These are phyloP conservation scores for Mycena citricolor DNA, from an alignment of 1,284 basidiomycete species.

Conservation along the genomic window DNA sequence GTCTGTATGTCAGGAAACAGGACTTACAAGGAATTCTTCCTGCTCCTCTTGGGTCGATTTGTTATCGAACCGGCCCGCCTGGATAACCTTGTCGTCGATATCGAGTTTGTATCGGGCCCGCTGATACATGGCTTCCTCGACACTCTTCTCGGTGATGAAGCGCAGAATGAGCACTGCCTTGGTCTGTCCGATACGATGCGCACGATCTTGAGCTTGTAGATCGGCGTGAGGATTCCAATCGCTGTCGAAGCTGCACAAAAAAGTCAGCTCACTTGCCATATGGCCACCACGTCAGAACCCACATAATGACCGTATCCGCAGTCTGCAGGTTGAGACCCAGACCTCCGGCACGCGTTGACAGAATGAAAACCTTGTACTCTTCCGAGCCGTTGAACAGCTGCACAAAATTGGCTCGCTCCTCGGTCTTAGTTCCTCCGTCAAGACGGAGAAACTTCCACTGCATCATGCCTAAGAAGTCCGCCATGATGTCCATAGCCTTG, in stretches of 20 bases:
- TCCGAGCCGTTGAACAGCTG: conserved; percentile 89
- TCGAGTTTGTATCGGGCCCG: conserved; percentile 96
- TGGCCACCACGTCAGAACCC: conserved; percentile 40
- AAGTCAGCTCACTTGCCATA: too few relatives aligned
- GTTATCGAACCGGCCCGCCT: conserved; percentile 99
- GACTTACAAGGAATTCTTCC: conserved; percentile 85
- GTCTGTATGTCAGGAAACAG: conserved; percentile 21
- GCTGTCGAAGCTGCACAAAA: conserved; percentile 72
- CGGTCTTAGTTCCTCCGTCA: conserved; percentile 98
- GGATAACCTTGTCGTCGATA: conserved; percentile 99
- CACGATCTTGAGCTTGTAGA: conserved; percentile 98
- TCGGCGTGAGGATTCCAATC: conserved; percentile 98
- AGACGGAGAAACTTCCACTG: conserved; percentile 91
- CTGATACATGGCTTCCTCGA: conserved; percentile 96
- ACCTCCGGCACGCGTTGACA: conserved; percentile 97
- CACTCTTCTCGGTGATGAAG: conserved; percentile 97
- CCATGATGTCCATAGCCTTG: conserved; percentile 99
- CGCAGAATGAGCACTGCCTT: conserved; percentile 96
- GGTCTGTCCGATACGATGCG: conserved; percentile 99
- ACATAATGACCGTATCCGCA: conserved; percentile 99
- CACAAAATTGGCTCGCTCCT: conserved; percentile 92
- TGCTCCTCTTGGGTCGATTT: conserved; percentile 98
- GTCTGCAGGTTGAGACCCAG: conserved; percentile 97
- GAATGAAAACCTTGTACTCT: conserved; percentile 91
- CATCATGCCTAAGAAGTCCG: conserved; percentile 94